Conservation (phyloP, 1,139 yeast genomes). For the Zygotorulaspora mrakii region DNA sequence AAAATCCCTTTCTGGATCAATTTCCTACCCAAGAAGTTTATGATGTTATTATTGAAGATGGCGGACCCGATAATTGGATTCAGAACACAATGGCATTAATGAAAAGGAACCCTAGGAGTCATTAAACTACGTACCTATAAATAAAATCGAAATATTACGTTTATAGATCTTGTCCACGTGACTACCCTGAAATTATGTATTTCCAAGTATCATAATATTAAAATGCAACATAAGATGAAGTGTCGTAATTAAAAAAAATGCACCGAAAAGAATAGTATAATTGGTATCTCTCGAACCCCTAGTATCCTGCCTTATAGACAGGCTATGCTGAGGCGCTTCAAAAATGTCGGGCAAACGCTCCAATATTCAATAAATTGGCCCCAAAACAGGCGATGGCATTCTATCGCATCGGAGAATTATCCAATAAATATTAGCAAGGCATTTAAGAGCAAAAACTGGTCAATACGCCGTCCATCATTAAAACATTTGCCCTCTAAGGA, state of each 20-base stretch:
- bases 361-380: background rate
- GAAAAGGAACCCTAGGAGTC: constrained; percentile 39
- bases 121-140: constrained; percentile 17
- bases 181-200: background rate
- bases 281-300: too few species aligned
- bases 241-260: too few species aligned
- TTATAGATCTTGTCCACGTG: background rate
- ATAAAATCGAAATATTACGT: background rate
- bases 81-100: constrained; percentile 67
- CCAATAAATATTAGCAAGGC: too few species aligned
- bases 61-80: constrained; percentile 91
- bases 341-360: background rate
- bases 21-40: constrained; percentile 43
- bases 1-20: constrained; percentile 25
- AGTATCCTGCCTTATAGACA: background rate
- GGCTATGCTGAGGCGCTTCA: background rate
- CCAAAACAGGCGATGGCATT: background rate
- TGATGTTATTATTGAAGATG: constrained; percentile 64
- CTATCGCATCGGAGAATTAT: constrained; percentile 1
- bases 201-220: too few species aligned
- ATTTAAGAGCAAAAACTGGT: too few species aligned
- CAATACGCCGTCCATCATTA: constrained; percentile 11
- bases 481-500: constrained; percentile 22
- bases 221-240: background rate
- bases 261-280: background rate